Evolutionary conservation across 2,329 filamentous ascomycete genomes (phyloP), one percentile per base, ranked within the genome.

Genomic region (Fusarium sp.): DNA sequence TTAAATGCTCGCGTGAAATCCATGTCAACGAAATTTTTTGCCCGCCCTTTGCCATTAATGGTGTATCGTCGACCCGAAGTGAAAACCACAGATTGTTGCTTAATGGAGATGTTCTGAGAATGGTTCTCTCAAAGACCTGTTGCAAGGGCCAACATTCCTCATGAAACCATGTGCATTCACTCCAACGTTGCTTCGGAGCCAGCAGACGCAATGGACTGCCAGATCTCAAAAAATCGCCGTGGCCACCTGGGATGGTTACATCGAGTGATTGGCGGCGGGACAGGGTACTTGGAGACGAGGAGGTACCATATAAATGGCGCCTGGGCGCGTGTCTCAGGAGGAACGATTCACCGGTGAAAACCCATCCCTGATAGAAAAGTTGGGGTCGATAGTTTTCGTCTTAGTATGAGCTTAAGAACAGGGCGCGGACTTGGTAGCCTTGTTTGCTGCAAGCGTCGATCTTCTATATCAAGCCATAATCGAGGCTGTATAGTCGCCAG

Each of bases 211-310:
- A 53, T 72, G 71, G 69, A 65, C 66, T 65, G 71, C 65, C 72
- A 73, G 71, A 73, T 74, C 70, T 74, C 36, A 67, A 47, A 62
- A 69, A 73, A 69, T 73, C 68, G 71, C 71, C 68, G 71, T 52
- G 62, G 48, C 57, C 65, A 58, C 60, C 62, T 71, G 56, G 62
- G 63, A 70, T 65, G 71, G 71, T 73, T 73, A 71, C 71, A 73
- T 73, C 58, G 63, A 70, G 46, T 62, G 71, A 56, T 56, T 61
- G 57, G 40, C 56, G 60, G 57, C 60, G 60, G 56, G 61, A 62
- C 65, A 58, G 56, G 53, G 60, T 44, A 51, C 58, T 48, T 54
- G 67, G 62, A 38, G 60, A 67, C 45, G 60, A 73, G 62, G 60
- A 65, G 69, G 68, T 70, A 69, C 68, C 56, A 68, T 71, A 59